Base-by-base conservation (phyloP, 441 rosid genomes). In the Arabidopsis lyrata region DNA sequence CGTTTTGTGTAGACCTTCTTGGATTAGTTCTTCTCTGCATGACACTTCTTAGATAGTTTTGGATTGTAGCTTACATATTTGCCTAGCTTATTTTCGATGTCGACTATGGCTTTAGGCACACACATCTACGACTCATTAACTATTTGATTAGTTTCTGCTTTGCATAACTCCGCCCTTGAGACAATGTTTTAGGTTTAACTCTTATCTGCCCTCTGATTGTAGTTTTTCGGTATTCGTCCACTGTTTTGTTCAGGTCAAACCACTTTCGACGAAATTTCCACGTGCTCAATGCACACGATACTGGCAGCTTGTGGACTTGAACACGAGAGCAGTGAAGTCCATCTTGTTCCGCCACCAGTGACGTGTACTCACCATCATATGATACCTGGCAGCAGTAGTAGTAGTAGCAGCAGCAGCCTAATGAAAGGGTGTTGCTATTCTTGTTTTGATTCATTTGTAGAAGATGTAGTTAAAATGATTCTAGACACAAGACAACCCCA, bases 271-370 rank as follows among this genome's bases (percentile, higher is more conserved):
- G 97, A 88, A 77, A 86, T 95, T 66, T 86, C 83, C 32, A 88
- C 86, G 66, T 81, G 94, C 77, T 90, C 97, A 5, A 87, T 86
- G 2, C 95, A 93, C 72, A 86, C 97, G 22, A 80, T 91, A 74
- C 73, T 95, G 77, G 97, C 98, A 58, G 92, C 93, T 35, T 93
- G 99, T 72, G 97, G 97, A 53, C 82, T 86, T 2, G 97, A 93
- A 62, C 96, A 89, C 62, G 77, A 79, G 81, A 83, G 85, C 61
- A 84, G 83, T 9, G 94, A 93, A 86, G 93, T 84, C 70, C 88
- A 83, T 20, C 31, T 69, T 5, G 80, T 87, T 72, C 87, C 87
- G 12, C 83, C 83, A 4, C 86, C 91, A 44, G 77, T 81, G 5
- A 77, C 53, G 34, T 93, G 99, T 82, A 45, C 72, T 57, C 99